Percentiles rank a stretch among this genome's conserved stretches.
Conservation (phyloP, 352 stramenopile species). For the Thalassiosira exigua region DNA sequence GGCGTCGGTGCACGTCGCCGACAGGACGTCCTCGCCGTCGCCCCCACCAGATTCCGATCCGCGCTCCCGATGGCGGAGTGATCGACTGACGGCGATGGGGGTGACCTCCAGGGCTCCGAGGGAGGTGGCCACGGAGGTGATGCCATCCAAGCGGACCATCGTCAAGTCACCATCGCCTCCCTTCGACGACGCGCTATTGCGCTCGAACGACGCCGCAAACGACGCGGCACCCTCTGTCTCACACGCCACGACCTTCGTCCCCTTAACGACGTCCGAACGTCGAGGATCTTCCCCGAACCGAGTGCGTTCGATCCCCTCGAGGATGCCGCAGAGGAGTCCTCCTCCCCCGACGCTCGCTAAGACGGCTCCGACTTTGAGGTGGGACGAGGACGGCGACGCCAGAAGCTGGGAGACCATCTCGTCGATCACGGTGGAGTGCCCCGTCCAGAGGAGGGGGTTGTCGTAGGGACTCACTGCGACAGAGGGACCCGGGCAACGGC, state of each 20-base stretch:
- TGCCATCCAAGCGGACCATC: slow-evolving; percentile 75
- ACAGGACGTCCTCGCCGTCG: slow-evolving; percentile 57
- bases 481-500: too few species aligned
- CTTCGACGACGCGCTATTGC: neutral
- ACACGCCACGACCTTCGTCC: slow-evolving; percentile 78
- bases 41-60: slow-evolving; percentile 18
- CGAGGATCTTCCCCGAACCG: slow-evolving; percentile 27
- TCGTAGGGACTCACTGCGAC: slow-evolving; percentile 85
- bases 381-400: slow-evolving; percentile 7
- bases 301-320: slow-evolving; percentile 80
- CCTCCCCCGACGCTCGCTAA: slow-evolving; percentile 87
- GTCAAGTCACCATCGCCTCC: slow-evolving; percentile 37
- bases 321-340: slow-evolving; percentile 85
- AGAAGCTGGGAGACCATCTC: slow-evolving; percentile 82
- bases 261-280: slow-evolving; percentile 35
- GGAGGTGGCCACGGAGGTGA: slow-evolving; percentile 85
- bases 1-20: slow-evolving; percentile 81
- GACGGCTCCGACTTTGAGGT: slow-evolving; percentile 66
- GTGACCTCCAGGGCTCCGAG: slow-evolving; percentile 86
- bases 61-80: slow-evolving; percentile 48
- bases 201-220: slow-evolving; percentile 78
- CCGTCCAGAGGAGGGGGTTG: slow-evolving; percentile 86
- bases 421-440: slow-evolving; percentile 86
- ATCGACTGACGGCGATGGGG: slow-evolving; percentile 69
- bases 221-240: slow-evolving; percentile 86